A percentile compares a stretch with the other conserved stretches of the same genome.
Evolutionary conservation across 805 yeast species (phyloP).

Genomic region (Cyberlindnera amylophila): DNA sequence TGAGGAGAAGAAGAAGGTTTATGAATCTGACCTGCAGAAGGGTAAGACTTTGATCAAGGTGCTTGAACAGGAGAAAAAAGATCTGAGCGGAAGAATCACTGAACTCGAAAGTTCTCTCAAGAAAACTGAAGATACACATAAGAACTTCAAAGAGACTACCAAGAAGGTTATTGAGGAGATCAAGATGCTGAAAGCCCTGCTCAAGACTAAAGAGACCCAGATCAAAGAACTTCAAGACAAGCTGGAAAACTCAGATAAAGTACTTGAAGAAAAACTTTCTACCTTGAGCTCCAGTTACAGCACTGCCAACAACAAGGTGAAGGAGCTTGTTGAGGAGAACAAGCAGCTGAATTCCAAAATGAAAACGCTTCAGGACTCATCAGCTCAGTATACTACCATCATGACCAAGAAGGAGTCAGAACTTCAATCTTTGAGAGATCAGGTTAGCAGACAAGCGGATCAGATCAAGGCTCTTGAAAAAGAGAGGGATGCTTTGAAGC

Average conservation of each 20-base stretch:
- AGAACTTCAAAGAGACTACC: slow-evolving; percentile 11
- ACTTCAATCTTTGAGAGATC: slow-evolving; percentile 27
- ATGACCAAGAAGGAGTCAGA: slow-evolving; percentile 35
- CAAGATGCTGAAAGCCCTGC: slow-evolving; percentile 24
- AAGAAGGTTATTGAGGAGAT: slow-evolving; percentile 29
- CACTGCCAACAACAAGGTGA: slow-evolving; percentile 35
- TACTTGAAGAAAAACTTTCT: slow-evolving; percentile 34
- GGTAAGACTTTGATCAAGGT: slow-evolving; percentile 21
- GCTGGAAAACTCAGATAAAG: slow-evolving; percentile 29
- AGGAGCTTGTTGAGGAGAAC: slow-evolving; percentile 42
- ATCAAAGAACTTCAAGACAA: slow-evolving; percentile 31
- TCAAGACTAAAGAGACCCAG: slow-evolving; percentile 33
- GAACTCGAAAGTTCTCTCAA: slow-evolving; percentile 19
- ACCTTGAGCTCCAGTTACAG: slow-evolving; percentile 31
- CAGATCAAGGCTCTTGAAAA: slow-evolving; percentile 25
- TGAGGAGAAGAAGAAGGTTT: slow-evolving; percentile 22
- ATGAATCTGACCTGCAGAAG: slow-evolving; percentile 27
- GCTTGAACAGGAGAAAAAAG: slow-evolving; percentile 23
- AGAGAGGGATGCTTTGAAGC: slow-evolving; percentile 30
- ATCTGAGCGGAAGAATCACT: slow-evolving; percentile 17
- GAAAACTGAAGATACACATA: slow-evolving; percentile 16
- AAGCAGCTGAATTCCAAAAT: slow-evolving; percentile 38
- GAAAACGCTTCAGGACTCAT: slow-evolving; percentile 34
- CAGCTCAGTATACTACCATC: slow-evolving; percentile 33
- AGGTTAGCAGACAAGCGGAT: slow-evolving; percentile 25